Percentiles rank a stretch among this genome's conserved stretches.
These are phyloP conservation scores for Brettanomyces naardenensis DNA, from an alignment of 805 yeast genomes.

Conservation along the genomic window DNA sequence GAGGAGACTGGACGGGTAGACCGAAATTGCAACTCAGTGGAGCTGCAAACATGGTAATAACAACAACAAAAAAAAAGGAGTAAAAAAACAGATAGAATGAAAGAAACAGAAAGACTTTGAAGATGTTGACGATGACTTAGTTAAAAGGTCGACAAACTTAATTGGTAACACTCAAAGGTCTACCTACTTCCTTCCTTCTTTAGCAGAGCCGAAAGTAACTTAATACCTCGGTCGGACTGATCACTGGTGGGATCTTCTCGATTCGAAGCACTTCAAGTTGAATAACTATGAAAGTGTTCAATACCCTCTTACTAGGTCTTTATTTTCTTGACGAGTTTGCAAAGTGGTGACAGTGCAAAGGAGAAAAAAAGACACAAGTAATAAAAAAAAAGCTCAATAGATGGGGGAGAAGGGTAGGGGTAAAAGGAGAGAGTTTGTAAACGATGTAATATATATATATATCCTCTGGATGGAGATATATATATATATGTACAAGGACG, in stretches of 20 bases:
- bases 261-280: not conserved
- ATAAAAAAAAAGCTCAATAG: not conserved
- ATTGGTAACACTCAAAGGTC: too few species aligned
- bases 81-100: not conserved
- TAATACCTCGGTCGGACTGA: slow-evolving; percentile 3
- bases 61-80: not conserved
- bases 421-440: not conserved
- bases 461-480: slow-evolving; percentile 4
- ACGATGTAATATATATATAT: slow-evolving; percentile 4
- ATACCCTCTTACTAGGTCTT: too few species aligned
- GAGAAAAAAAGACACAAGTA: not conserved
- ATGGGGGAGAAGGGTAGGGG: not conserved
- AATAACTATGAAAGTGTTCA: too few species aligned
- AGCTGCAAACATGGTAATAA: not conserved
- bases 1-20: not conserved
- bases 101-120: too few species aligned
- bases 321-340: too few species aligned
- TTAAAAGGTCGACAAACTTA: too few species aligned
- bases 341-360: not conserved
- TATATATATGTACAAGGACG: slow-evolving; percentile 4
- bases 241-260: not conserved
- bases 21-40: not conserved
- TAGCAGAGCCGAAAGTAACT: slow-evolving; percentile 1
- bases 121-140: too few species aligned
- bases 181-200: too few species aligned